These are phyloP conservation scores for Microdochium paspali DNA, from an alignment of 2,329 filamentous ascomycete genomes.

Conservation along the genomic window DNA sequence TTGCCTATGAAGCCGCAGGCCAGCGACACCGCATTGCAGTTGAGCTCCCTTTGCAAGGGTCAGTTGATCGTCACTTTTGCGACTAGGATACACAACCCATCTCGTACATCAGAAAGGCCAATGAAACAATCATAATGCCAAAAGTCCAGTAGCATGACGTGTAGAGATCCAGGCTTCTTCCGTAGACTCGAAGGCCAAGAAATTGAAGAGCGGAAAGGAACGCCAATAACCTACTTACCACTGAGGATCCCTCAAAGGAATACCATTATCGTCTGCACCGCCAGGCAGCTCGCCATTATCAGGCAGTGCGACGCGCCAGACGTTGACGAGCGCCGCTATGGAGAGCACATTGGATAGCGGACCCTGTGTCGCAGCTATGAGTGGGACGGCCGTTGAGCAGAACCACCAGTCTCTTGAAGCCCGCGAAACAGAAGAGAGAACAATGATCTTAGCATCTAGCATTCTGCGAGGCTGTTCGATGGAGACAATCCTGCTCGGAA, in stretches of 20 bases:
- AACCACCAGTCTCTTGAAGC: constrained; percentile 31
- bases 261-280: constrained; percentile 38
- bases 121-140: not conserved
- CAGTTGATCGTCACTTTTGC: too few relatives aligned
- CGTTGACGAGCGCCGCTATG: constrained; percentile 56
- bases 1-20: constrained; percentile 58
- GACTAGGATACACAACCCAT: too few relatives aligned
- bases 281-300: constrained; percentile 31
- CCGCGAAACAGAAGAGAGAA: too few relatives aligned
- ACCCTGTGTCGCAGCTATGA: constrained; percentile 59
- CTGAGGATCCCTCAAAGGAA: constrained; percentile 45
- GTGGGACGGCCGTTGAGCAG: constrained; percentile 34
- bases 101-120: too few relatives aligned
- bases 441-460: too few relatives aligned
- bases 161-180: too few relatives aligned
- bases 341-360: constrained; percentile 63
- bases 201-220: too few relatives aligned
- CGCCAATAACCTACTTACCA: constrained; percentile 40
- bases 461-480: too few relatives aligned
- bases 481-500: too few relatives aligned
- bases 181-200: too few relatives aligned
- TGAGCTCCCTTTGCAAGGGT: constrained; percentile 35
- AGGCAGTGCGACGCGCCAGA: constrained; percentile 45
- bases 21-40: constrained; percentile 54
- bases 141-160: not conserved